Evolutionary conservation across 129 eudicot species (phyloP).

Genomic region (Chrysanthemum lavandulifolium): DNA sequence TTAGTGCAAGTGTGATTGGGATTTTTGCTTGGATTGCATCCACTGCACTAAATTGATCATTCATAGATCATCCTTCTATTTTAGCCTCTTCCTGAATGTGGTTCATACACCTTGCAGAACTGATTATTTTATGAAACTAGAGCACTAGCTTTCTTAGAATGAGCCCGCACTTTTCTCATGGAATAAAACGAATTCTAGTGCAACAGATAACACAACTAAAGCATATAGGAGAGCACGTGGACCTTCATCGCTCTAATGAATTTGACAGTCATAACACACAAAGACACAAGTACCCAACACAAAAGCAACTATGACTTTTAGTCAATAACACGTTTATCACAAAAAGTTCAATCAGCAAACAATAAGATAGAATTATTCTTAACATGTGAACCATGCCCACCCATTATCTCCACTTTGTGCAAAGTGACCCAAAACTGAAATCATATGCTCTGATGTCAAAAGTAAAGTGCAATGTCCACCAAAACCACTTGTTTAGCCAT

Average conservation of each 20-base stretch:
- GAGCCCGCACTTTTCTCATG: not conserved
- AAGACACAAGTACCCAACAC: not conserved
- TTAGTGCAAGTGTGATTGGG: too few relatives aligned
- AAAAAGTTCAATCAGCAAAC: not conserved
- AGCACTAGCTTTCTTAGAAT: not conserved
- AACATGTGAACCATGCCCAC: not conserved
- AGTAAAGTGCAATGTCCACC: not conserved
- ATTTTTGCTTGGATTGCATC: too few relatives aligned
- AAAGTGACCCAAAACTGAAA: constrained; percentile 4
- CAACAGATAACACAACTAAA: not conserved
- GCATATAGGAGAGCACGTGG: not conserved
- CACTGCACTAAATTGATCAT: too few relatives aligned
- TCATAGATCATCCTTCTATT: too few relatives aligned
- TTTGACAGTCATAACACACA: too few relatives aligned
- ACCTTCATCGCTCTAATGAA: not conserved
- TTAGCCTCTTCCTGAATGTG: too few relatives aligned
- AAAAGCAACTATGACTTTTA: not conserved
- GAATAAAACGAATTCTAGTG: not conserved
- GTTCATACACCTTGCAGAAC: too few relatives aligned
- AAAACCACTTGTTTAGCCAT: not conserved
- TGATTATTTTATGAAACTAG: too few relatives aligned
- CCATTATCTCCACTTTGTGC: not conserved
- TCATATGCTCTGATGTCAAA: constrained; percentile 8
- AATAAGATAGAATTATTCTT: not conserved
- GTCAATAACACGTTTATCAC: not conserved